phyloP scores from a whole-genome alignment of 805 yeast species.

The Wickerhamomyces kurtzmanii region DNA sequence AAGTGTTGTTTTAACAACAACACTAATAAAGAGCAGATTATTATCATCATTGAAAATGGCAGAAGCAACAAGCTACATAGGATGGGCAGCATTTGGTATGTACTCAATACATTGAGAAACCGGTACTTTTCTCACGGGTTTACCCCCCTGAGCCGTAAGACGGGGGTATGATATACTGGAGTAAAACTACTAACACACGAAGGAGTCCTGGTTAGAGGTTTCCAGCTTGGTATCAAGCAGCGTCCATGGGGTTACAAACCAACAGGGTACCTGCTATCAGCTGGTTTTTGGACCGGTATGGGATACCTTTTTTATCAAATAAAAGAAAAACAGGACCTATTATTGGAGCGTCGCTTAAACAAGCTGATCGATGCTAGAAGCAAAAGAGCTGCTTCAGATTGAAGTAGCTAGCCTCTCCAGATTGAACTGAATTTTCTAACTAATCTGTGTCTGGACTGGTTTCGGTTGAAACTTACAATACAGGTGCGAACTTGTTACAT shows the following conservation, averaged over 20 bases:
- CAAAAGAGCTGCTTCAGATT: conserved; percentile 8
- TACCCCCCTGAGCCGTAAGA: no score
- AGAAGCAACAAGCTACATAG: conserved; percentile 19
- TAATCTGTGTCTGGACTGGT: no score
- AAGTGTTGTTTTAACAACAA: no score
- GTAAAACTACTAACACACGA: no score
- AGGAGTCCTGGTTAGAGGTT: conserved; percentile 33
- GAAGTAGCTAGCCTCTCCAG: no score
- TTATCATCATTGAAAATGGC: conserved; percentile 6
- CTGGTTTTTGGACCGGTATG: conserved; percentile 31
- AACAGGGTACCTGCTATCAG: conserved; percentile 30
- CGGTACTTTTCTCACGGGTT: not conserved
- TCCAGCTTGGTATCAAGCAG: conserved; percentile 32
- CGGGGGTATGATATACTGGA: no score
- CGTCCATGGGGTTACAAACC: conserved; percentile 27
- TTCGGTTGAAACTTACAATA: no score
- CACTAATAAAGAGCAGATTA: no score
- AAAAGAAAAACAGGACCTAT: conserved; percentile 26
- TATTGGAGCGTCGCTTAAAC: conserved; percentile 25
- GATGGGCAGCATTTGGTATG: conserved; percentile 29
- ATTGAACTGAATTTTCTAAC: no score
- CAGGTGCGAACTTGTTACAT: no score
- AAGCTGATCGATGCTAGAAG: conserved; percentile 28
- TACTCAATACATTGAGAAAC: conserved; percentile 1
- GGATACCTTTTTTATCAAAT: conserved; percentile 28